phyloP scores from a whole-genome alignment of 176 grass and related monocot genomes.

The Dactylis glomerata region DNA sequence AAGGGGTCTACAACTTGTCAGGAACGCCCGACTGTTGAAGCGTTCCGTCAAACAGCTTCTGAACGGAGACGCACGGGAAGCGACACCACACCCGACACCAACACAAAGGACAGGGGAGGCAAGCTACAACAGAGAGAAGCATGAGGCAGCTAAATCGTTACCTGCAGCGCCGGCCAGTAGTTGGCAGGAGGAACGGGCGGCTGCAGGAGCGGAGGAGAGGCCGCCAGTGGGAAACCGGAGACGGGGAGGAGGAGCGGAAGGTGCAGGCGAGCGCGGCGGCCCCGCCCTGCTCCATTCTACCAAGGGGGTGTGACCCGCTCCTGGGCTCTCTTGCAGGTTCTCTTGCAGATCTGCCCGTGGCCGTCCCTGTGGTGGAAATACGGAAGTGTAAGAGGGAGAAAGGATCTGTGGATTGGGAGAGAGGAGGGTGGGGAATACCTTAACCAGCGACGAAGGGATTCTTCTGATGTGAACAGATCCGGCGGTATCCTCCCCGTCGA shows the following conservation, averaged over 20 bases:
- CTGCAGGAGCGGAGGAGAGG: slow-evolving; percentile 15
- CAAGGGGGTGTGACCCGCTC: slow-evolving; percentile 25
- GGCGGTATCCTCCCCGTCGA: too few species aligned
- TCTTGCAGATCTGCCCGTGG: too few species aligned
- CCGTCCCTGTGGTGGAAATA: too few species aligned
- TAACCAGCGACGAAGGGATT: too few species aligned
- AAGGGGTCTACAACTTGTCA: too few species aligned
- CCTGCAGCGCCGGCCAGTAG: slow-evolving; percentile 13
- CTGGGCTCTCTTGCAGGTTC: neutral
- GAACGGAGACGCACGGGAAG: too few species aligned
- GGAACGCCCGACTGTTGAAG: too few species aligned
- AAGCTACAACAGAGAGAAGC: neutral
- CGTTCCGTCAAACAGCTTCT: too few species aligned
- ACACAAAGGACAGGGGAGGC: neutral
- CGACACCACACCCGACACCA: neutral
- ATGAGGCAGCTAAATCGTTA: neutral
- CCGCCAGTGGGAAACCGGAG: slow-evolving; percentile 16
- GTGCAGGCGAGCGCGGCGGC: slow-evolving; percentile 33
- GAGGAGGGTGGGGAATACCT: too few species aligned
- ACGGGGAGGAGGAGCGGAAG: slow-evolving; percentile 30
- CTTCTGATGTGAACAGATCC: too few species aligned
- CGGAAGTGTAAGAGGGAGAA: too few species aligned
- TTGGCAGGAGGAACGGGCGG: neutral
- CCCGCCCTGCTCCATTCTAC: slow-evolving; percentile 44
- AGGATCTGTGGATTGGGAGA: too few species aligned